Conservation (phyloP, 805 yeast genomes). For the Peterozyma xylosa region DNA sequence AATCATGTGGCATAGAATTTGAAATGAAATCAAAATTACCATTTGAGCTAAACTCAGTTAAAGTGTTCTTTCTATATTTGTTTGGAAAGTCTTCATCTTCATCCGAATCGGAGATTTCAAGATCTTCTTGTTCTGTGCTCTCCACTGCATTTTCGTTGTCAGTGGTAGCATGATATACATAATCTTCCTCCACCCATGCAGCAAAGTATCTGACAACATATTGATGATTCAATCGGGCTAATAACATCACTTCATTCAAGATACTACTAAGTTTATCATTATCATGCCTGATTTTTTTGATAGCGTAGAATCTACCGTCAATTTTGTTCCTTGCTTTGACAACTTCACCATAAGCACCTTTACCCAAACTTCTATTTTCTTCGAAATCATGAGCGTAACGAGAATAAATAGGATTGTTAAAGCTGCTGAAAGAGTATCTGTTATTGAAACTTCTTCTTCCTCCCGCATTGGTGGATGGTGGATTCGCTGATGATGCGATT, state of each 20-base stretch:
- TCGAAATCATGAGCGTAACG: conserved; percentile 92
- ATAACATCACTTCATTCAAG: conserved; percentile 82
- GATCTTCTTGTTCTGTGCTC: conserved; percentile 19
- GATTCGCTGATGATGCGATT: neutral
- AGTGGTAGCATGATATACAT: conserved; percentile 15
- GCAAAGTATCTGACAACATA: conserved; percentile 95
- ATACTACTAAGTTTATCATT: conserved; percentile 74
- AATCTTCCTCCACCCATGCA: conserved; percentile 89
- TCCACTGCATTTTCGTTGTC: conserved; percentile 17
- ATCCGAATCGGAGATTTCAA: conserved; percentile 24
- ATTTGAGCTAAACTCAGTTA: conserved; percentile 9
- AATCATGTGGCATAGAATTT: conserved; percentile 40
- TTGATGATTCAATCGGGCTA: conserved; percentile 90
- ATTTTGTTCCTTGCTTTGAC: conserved; percentile 92
- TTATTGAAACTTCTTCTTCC: conserved; percentile 33
- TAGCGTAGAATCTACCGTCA: conserved; percentile 93
- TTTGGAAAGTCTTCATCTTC: conserved; percentile 21
- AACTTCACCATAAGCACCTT: conserved; percentile 97
- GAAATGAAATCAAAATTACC: conserved; percentile 61
- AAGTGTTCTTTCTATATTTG: conserved; percentile 22
- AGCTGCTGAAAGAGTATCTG: conserved; percentile 23
- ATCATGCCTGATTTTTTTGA: conserved; percentile 82
- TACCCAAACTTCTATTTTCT: conserved; percentile 84
- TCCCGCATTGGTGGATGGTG: conserved; percentile 2
- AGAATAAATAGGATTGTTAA: conserved; percentile 32